A percentile compares a stretch with the other conserved stretches of the same genome.
These are phyloP conservation scores for Tuctoria greenei DNA, from an alignment of 176 grass and related monocot genomes.

Conservation along the genomic window DNA sequence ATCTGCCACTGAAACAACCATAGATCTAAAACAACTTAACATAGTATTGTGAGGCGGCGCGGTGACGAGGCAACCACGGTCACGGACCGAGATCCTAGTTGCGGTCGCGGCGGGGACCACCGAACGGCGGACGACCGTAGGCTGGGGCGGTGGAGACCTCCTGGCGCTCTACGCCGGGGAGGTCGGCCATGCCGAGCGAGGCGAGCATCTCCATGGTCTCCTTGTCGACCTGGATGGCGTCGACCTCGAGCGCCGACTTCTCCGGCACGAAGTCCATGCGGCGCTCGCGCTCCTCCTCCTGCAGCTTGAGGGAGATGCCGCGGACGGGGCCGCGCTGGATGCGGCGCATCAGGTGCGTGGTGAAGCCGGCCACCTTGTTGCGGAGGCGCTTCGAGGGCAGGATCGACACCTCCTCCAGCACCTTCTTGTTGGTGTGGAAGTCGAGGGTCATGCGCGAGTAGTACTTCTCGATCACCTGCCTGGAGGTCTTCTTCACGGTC, in stretches of 20 bases:
- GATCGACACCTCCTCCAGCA: conserved; percentile 84
- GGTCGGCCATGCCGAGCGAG: conserved; percentile 75
- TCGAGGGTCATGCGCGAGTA: conserved; percentile 85
- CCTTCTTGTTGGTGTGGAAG: conserved; percentile 96
- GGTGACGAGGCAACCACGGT: neutral
- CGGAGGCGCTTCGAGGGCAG: conserved; percentile 82
- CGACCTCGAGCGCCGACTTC: conserved; percentile 81
- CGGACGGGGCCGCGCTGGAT: conserved; percentile 86
- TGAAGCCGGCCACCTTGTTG: conserved; percentile 91
- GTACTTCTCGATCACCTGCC: conserved; percentile 89
- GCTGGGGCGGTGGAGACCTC: conserved; percentile 36
- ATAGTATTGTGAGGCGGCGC: neutral
- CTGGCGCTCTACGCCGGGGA: conserved; percentile 70
- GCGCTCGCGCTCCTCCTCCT: conserved; percentile 95
- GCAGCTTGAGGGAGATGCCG: conserved; percentile 87
- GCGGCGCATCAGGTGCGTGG: conserved; percentile 85
- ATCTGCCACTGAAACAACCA: conserved; percentile 17
- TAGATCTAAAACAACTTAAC: conserved; percentile 33
- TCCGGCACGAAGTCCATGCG: conserved; percentile 95
- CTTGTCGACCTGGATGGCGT: conserved; percentile 81
- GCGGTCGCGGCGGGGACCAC: conserved; percentile 49
- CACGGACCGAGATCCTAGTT: neutral
- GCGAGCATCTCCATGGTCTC: conserved; percentile 88
- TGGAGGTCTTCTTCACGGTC: conserved; percentile 91
- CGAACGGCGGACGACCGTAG: conserved; percentile 43